Conservation (phyloP, 106 monocot species). For the Allium cepa region DNA sequence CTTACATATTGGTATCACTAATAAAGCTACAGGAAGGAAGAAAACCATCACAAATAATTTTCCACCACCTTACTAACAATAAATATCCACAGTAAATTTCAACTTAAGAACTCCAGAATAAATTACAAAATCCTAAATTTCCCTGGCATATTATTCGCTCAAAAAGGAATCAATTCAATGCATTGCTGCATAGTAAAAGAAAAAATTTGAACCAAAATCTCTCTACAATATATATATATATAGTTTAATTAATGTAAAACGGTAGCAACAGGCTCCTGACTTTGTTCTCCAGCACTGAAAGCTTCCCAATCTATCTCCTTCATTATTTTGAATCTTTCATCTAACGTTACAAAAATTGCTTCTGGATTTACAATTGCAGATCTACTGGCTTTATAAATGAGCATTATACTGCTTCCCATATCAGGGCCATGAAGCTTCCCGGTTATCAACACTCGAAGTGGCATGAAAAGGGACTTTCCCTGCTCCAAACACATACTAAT, state of each 20-base stretch:
- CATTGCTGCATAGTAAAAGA: not conserved
- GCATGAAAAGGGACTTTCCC: constrained; percentile 93
- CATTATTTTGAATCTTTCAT: constrained; percentile 67
- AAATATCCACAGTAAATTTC: too few species aligned
- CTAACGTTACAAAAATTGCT: constrained; percentile 52
- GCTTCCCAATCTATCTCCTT: constrained; percentile 78
- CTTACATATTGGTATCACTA: too few species aligned
- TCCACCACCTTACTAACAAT: too few species aligned
- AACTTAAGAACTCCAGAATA: not conserved
- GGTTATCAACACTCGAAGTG: constrained; percentile 72
- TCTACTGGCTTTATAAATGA: constrained; percentile 63
- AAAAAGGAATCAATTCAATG: not conserved
- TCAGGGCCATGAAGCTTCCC: constrained; percentile 98
- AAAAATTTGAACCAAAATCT: too few species aligned
- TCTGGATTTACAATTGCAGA: constrained; percentile 43
- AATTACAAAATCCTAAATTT: not conserved
- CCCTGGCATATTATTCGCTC: not conserved
- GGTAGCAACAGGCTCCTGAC: constrained; percentile 28
- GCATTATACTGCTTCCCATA: constrained; percentile 66
- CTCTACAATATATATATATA: not conserved
- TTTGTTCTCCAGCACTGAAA: constrained; percentile 17
- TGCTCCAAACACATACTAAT: constrained; percentile 10
- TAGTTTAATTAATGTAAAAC: not conserved
- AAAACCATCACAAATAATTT: too few species aligned
- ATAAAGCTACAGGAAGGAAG: too few species aligned